Evolutionary conservation across 2,329 filamentous ascomycete genomes (phyloP).

Genomic region (Colletotrichum sp.): DNA sequence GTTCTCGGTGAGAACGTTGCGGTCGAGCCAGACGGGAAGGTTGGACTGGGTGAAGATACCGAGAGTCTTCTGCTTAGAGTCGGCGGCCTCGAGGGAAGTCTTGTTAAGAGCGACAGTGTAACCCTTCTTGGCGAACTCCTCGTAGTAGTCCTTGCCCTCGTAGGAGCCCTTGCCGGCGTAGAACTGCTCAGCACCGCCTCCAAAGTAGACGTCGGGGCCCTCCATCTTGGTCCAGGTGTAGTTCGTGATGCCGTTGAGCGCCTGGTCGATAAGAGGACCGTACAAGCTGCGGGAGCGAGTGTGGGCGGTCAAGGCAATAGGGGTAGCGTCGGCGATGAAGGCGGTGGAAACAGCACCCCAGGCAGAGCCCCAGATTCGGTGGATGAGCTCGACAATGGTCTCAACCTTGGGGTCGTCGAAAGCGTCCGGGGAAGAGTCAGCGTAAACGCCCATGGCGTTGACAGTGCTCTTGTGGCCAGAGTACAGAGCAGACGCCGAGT

Average conservation of each 20-base stretch:
- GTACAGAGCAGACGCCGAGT: constrained; percentile 83
- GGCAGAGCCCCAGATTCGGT: constrained; percentile 66
- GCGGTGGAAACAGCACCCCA: constrained; percentile 80
- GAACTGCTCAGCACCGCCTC: constrained; percentile 84
- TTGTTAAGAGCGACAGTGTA: constrained; percentile 79
- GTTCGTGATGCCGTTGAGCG: constrained; percentile 77
- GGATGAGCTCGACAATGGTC: constrained; percentile 80
- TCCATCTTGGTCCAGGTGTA: constrained; percentile 80
- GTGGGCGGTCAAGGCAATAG: constrained; percentile 76
- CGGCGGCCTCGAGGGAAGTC: constrained; percentile 66
- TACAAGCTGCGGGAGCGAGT: constrained; percentile 73
- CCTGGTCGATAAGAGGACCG: constrained; percentile 76
- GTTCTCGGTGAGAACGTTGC: constrained; percentile 79
- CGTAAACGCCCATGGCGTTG: constrained; percentile 81
- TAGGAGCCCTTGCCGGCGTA: constrained; percentile 68
- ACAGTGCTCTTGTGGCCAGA: constrained; percentile 84
- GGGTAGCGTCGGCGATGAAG: constrained; percentile 81
- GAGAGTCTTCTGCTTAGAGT: constrained; percentile 67
- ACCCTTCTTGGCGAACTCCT: constrained; percentile 72
- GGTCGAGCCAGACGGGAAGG: constrained; percentile 85
- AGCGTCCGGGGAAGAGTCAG: constrained; percentile 72
- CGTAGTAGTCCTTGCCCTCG: constrained; percentile 79
- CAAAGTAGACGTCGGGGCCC: constrained; percentile 83
- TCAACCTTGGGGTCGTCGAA: constrained; percentile 90
- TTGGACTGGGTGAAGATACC: constrained; percentile 79